Evolutionary conservation across 2,329 filamentous ascomycete species (phyloP).

Genomic region (Hortaea werneckii): DNA sequence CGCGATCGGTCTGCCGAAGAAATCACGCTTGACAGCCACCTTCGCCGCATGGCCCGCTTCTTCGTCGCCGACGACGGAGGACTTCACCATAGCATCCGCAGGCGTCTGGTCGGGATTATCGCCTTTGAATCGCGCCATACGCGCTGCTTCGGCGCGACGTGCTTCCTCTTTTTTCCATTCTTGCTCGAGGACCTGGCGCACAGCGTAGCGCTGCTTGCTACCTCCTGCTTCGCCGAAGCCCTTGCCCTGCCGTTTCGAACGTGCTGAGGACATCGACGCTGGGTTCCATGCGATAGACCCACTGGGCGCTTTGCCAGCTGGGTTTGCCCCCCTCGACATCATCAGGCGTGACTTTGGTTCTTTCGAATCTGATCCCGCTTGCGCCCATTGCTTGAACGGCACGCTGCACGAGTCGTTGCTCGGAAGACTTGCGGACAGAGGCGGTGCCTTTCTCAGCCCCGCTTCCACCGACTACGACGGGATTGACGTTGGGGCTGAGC

Average conservation of each 20-base stretch:
- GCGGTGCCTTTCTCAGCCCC: slow-evolving; percentile 49
- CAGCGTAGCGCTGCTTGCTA: slow-evolving; percentile 76
- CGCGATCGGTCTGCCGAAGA: slow-evolving; percentile 67
- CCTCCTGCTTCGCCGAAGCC: slow-evolving; percentile 43
- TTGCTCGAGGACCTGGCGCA: slow-evolving; percentile 86
- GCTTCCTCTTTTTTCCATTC: slow-evolving; percentile 68
- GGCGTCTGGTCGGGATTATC: slow-evolving; percentile 24
- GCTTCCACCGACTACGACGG: slow-evolving; percentile 62
- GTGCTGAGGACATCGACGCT: slow-evolving; percentile 66
- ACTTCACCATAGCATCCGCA: not conserved
- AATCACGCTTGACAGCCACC: slow-evolving; percentile 45
- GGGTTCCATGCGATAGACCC: slow-evolving; percentile 92
- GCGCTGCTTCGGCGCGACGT: slow-evolving; percentile 54
- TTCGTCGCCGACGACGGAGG: slow-evolving; percentile 18
- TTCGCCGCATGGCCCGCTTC: slow-evolving; percentile 9
- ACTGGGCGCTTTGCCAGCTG: slow-evolving; percentile 30
- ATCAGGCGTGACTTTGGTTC: slow-evolving; percentile 58
- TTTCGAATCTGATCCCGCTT: slow-evolving; percentile 70
- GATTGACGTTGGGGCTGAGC: slow-evolving; percentile 81
- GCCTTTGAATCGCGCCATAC: slow-evolving; percentile 55
- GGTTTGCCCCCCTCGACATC: slow-evolving; percentile 36
- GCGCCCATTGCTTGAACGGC: slow-evolving; percentile 77
- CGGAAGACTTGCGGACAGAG: slow-evolving; percentile 76
- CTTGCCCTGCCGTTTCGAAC: slow-evolving; percentile 57
- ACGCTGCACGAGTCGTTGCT: slow-evolving; percentile 69